Evolutionary conservation across 116 monocot genomes (phyloP).

Genomic region (Cymodocea nodosa): DNA sequence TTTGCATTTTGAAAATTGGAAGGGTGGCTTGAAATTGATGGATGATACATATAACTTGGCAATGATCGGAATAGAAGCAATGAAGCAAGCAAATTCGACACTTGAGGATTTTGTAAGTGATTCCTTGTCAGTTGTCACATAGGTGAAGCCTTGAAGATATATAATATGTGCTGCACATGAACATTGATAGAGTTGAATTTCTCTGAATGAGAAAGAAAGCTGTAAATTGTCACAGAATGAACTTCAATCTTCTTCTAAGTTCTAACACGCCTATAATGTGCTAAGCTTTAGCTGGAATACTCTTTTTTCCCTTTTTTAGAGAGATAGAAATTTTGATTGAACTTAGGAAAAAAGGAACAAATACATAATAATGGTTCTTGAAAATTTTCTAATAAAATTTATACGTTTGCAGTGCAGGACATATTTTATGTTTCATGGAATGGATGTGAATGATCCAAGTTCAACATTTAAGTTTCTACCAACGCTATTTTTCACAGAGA

Average conservation of each 20-base stretch:
- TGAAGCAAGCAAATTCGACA: conserved; percentile 73
- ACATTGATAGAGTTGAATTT: neutral
- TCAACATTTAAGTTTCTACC: conserved; percentile 66
- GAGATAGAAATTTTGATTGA: no score
- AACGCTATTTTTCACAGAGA: conserved; percentile 61
- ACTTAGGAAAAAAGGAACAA: no score
- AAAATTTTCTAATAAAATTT: neutral
- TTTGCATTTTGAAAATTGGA: conserved; percentile 6
- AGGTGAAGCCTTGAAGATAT: neutral
- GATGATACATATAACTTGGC: conserved; percentile 15
- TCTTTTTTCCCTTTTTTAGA: neutral
- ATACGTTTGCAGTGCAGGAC: conserved; percentile 55
- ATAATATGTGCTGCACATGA: neutral
- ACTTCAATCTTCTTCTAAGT: no score
- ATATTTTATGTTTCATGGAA: conserved; percentile 92
- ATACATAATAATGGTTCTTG: neutral
- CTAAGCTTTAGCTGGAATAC: neutral
- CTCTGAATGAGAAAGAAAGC: no score
- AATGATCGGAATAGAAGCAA: conserved; percentile 42
- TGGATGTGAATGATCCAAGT: conserved; percentile 39
- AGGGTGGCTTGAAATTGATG: conserved; percentile 2
- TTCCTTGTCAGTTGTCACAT: neutral
- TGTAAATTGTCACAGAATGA: no score
- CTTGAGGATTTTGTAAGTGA: conserved; percentile 84
- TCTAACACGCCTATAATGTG: neutral